Base-by-base conservation (phyloP, 768 basidiomycete genomes). In the Ephemerocybe angulata region DNA sequence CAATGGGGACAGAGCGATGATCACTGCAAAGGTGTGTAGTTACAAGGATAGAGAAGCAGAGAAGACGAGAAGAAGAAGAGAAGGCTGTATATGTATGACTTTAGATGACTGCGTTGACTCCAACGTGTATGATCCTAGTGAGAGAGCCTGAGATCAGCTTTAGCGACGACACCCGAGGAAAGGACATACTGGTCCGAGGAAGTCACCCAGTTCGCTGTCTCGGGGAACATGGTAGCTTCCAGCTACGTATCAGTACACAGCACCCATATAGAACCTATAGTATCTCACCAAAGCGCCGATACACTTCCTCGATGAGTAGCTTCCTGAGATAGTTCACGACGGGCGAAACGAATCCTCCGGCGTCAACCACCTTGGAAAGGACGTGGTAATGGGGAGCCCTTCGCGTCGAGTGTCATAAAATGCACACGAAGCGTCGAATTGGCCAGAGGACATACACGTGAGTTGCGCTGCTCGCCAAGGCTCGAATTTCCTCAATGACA, bases 301-400 rank as follows among this genome's bases (percentile, higher is more conserved):
- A 87, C 1, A 88, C 61, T n/a, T 76, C 78, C 62, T 87, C 85
- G 35, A 87, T 78, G 22, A 87, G 69, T 49, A 79, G 67, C 15
- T 62, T 68, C 30, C 86, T 72, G 10, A 80, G 19, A 68, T 74
- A 79, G 49, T 76, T 76, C 12, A 73, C 56, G 22, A 75, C 31
- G 0, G 65, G 60, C 1, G 72, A 64, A 11, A 76, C 47, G 33
- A 63, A 63, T 3, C 74, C 72, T 28, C 62, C 33, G 1, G 71
- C 53, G n/a, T 65, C 56, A 3, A 74, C 54, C n/a, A 65, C 58
- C 58, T 69, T 73, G 64, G 81, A 78, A 50, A 75, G 68, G 33
- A 85, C 77, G 50, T 81, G 72, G 54, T 85, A 85, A 62, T 83
- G 78, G 1, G 84, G 83, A 3, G 83, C 76, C 35, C 84, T 48